Evolutionary conservation across 75 land plant species (phyloP).

Genomic region (Isoetes taiwanensis): DNA sequence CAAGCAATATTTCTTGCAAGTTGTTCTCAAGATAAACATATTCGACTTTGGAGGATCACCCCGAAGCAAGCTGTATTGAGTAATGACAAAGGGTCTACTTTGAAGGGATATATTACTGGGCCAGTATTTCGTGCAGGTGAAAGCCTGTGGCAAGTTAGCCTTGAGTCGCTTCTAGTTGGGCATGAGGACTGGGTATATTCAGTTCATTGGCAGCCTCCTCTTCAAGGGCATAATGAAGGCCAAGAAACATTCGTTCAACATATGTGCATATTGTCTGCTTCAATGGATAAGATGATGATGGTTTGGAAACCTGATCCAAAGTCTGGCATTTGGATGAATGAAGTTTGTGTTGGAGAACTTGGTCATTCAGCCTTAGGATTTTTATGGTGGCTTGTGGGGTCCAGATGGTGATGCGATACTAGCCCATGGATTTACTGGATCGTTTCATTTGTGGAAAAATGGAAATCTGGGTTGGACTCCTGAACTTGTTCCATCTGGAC

Average conservation of each 20-base stretch:
- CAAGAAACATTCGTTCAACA: constrained; percentile 30
- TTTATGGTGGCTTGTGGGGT: constrained; percentile 91
- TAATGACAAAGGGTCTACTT: constrained; percentile 17
- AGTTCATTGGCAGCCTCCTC: constrained; percentile 81
- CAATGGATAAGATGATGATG: constrained; percentile 99
- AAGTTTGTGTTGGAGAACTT: constrained; percentile 86
- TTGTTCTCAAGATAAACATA: constrained; percentile 79
- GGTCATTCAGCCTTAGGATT: constrained; percentile 88
- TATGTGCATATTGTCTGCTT: constrained; percentile 76
- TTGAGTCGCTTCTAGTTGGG: constrained; percentile 88
- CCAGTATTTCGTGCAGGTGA: constrained; percentile 55
- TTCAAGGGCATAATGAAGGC: constrained; percentile 9
- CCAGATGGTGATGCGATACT: constrained; percentile 64
- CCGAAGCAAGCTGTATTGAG: not conserved
- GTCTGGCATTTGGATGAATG: constrained; percentile 91
- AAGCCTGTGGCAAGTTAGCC: constrained; percentile 49
- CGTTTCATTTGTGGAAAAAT: constrained; percentile 88
- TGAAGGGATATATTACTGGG: constrained; percentile 77
- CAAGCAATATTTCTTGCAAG: constrained; percentile 59
- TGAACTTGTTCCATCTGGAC: constrained; percentile 87
- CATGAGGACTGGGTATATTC: constrained; percentile 99
- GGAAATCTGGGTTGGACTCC: constrained; percentile 72
- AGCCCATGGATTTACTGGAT: constrained; percentile 94
- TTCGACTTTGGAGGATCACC: constrained; percentile 81
- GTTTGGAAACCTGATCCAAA: constrained; percentile 80